Evolutionary conservation across 371 early-diverging fungal species (phyloP), one percentile per base, ranked within the genome.

Genomic region (Polyrhizophydium stewartii): DNA sequence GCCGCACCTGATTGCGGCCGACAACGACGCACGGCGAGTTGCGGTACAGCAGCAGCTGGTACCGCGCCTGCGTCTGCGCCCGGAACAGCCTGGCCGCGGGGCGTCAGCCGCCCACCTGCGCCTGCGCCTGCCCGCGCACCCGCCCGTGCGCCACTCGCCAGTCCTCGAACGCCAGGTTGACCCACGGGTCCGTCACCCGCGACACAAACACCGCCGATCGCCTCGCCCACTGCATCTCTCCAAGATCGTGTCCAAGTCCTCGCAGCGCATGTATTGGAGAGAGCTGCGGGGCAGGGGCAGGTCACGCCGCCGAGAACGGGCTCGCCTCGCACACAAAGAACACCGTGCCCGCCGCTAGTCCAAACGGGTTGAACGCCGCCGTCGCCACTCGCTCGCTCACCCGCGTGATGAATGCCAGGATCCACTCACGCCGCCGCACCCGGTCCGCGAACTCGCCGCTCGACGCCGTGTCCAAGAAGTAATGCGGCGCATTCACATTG

Each of bases 121-220:
- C 35, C 13, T 35, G 35, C 13, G 13, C 35, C 3, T 35, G 35
- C n/a, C 1, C 3, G 7, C n/a, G 46, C 25, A 35, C 25, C 2
- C 10, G 53, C 21, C 31, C 10, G 24, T 22, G 55, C 24, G 37
- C 33, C 50, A 13, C 55, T 22, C 73, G 85, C 89, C 92, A 92
- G 75, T 96, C 95, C 73, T 96, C 97, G 66, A 93, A 84, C 9
- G 95, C 96, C 43, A 96, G 78, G 76, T 96, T 96, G 35, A 87
- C 70, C 75, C 82, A 94, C 5, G 91, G 92, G 74, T 94, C 89
- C 21, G 78, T 84, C 43, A 85, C 66, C 22, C 74, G 83, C 13
- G 93, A 92, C 55, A 88, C 70, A 51, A 47, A 47, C 49, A 47
- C 49, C 28, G 49, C 3, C 28, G 49, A 47, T 16, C 28, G 49